Conservation (phyloP, 192 early-diverging fungal species). For the Backusella sp. region DNA sequence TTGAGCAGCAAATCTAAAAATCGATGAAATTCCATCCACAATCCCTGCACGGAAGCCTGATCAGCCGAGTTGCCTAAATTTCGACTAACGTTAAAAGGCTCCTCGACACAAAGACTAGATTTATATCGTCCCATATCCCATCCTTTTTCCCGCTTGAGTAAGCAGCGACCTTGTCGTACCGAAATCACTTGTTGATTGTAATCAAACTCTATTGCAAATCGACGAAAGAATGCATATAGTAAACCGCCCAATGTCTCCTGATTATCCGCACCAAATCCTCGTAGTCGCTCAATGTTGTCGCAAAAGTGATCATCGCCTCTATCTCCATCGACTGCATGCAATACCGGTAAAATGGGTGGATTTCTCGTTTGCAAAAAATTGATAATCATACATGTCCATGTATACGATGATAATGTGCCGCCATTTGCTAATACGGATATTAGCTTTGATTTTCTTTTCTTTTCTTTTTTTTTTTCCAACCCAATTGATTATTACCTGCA, state of each 20-base stretch:
- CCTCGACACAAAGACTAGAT: conserved; percentile 85
- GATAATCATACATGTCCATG: conserved; percentile 91
- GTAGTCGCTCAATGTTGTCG: conserved; percentile 63
- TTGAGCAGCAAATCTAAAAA: conserved; percentile 45
- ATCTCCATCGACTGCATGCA: conserved; percentile 60
- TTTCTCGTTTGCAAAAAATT: conserved; percentile 90
- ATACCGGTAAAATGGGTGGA: conserved; percentile 85
- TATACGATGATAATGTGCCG: conserved; percentile 91
- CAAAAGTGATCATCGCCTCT: conserved; percentile 76
- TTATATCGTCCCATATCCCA: conserved; percentile 78
- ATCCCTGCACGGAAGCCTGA: conserved; percentile 68
- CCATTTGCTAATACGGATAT: conserved; percentile 63
- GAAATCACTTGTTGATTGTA: conserved; percentile 81
- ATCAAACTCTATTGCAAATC: conserved; percentile 81
- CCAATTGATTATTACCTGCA: conserved; percentile 52
- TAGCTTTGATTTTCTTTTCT: neutral
- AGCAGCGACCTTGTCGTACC: conserved; percentile 72
- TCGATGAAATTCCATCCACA: conserved; percentile 80
- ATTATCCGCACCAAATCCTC: conserved; percentile 69
- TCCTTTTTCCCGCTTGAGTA: conserved; percentile 81
- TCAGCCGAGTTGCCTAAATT: conserved; percentile 94
- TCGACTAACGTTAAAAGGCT: conserved; percentile 84
- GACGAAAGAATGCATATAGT: conserved; percentile 83
- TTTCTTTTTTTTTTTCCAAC: neutral
- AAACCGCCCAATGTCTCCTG: conserved; percentile 75